phyloP scores from a whole-genome alignment of 148 eudicot genomes.

The Cornus suecica region DNA sequence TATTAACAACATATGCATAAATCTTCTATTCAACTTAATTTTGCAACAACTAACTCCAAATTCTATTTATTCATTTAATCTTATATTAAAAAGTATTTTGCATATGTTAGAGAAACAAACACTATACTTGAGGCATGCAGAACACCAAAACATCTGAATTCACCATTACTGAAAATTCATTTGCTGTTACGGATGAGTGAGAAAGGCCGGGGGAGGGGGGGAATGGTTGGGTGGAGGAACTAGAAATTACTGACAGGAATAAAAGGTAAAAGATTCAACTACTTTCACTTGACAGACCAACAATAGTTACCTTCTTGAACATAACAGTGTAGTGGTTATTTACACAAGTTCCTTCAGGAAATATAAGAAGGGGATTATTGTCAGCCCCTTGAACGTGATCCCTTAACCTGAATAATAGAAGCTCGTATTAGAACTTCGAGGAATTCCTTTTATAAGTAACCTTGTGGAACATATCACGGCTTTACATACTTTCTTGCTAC shows the following conservation, averaged over 20 bases:
- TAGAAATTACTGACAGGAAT: neutral
- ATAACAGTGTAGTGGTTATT: slow-evolving; percentile 93
- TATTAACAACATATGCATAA: no score
- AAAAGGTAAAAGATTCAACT: neutral
- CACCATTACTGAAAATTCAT: neutral
- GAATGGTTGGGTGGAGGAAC: neutral
- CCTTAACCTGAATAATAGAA: slow-evolving; percentile 65
- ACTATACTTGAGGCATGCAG: neutral
- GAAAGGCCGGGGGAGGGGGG: neutral
- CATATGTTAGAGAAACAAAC: neutral
- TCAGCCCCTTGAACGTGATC: slow-evolving; percentile 91
- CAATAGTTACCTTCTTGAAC: slow-evolving; percentile 62
- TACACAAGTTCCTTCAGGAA: slow-evolving; percentile 99
- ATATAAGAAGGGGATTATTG: slow-evolving; percentile 93
- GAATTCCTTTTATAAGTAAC: neutral
- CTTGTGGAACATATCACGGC: neutral
- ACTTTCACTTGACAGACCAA: neutral
- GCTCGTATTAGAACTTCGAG: neutral
- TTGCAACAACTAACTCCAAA: neutral
- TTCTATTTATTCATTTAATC: neutral
- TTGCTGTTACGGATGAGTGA: neutral
- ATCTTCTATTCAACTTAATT: neutral
- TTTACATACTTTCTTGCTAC: slow-evolving; percentile 79
- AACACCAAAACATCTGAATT: neutral
- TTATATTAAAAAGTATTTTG: no score